phyloP scores from a whole-genome alignment of 441 rosid genomes.

The Erysimum pusillum region DNA sequence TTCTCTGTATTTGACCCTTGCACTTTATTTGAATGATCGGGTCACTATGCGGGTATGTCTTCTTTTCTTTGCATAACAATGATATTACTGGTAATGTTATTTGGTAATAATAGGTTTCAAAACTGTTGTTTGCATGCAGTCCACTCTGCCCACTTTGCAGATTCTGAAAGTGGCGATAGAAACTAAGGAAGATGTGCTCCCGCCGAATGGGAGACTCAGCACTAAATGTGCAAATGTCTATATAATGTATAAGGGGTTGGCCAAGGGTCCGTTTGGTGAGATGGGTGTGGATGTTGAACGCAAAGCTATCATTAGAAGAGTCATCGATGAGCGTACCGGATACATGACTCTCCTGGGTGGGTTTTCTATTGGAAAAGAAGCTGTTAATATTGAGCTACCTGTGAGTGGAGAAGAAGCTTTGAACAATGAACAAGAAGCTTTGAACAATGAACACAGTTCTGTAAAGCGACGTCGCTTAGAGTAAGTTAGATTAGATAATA shows the following conservation, averaged over 20 bases:
- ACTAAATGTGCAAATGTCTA: conserved; percentile 5
- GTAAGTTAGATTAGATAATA: too few relatives aligned
- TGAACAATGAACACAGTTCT: too few relatives aligned
- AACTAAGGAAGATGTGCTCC: background rate
- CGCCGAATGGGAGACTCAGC: background rate
- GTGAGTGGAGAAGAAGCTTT: too few relatives aligned
- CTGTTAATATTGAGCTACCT: too few relatives aligned
- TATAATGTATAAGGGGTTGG: background rate
- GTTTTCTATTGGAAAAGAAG: too few relatives aligned
- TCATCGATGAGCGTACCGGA: background rate
- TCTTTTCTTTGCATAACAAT: background rate
- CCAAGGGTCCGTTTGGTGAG: background rate
- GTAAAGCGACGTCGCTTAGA: too few relatives aligned
- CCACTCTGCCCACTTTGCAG: background rate
- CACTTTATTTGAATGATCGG: background rate
- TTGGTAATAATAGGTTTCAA: background rate
- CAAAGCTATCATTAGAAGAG: conserved; percentile 18
- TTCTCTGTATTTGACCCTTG: conserved; percentile 18
- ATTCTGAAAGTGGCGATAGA: conserved; percentile 12
- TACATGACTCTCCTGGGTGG: too few relatives aligned
- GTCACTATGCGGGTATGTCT: background rate
- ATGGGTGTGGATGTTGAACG: background rate
- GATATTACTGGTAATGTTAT: background rate
- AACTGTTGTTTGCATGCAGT: background rate
- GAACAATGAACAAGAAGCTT: too few relatives aligned